Percentiles rank a stretch among this genome's conserved stretches.
Conservation (phyloP, 768 basidiomycete genomes). For the Suillus decipiens region DNA sequence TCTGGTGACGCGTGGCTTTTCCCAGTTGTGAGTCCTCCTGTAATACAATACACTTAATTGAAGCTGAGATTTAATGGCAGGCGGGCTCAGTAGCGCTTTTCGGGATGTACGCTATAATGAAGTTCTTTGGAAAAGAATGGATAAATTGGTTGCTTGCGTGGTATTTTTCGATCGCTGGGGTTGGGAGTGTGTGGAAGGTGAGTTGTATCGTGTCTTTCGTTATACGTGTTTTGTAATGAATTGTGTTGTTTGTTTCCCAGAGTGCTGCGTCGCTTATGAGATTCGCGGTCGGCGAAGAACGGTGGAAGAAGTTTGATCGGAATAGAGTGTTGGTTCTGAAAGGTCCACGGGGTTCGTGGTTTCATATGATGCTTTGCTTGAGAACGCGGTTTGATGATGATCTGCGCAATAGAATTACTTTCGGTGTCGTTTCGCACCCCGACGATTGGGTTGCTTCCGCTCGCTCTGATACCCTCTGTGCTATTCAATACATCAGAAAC, state of each 20-base stretch:
- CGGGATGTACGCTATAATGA: conserved; percentile 69
- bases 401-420: conserved; percentile 31
- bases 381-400: neutral
- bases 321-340: conserved; percentile 46
- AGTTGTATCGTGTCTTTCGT: conserved; percentile 17
- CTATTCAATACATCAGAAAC: conserved; percentile 54
- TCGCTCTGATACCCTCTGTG: conserved; percentile 64
- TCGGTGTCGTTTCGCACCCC: conserved; percentile 58
- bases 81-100: conserved; percentile 71
- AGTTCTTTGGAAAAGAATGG: conserved; percentile 78
- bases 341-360: conserved; percentile 42
- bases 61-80: conserved; percentile 20
- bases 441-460: conserved; percentile 53
- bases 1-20: conserved; percentile 74
- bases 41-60: neutral
- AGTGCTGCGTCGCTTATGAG: conserved; percentile 48
- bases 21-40: conserved; percentile 56
- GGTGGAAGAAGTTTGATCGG: conserved; percentile 61
- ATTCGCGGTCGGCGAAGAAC: conserved; percentile 47
- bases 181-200: conserved; percentile 73
- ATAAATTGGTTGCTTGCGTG: conserved; percentile 78
- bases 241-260: neutral
- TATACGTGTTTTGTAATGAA: neutral
- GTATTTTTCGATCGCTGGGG: conserved; percentile 70
- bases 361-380: neutral